Base-by-base conservation (phyloP, 1,284 basidiomycete species). In the Pascua guehoae region DNA sequence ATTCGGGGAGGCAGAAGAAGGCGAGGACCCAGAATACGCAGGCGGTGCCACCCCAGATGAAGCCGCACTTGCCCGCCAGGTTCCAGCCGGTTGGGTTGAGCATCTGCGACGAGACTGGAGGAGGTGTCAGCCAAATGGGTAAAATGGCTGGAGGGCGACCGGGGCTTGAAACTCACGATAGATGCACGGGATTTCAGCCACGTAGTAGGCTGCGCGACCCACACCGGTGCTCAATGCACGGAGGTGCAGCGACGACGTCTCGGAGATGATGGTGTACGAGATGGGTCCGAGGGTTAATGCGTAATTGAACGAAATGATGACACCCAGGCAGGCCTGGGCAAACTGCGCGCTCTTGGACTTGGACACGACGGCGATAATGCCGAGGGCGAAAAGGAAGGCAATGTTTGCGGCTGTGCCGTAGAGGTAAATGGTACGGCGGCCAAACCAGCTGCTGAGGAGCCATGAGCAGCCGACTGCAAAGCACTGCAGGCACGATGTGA, bases 141-240 rank as follows among this genome's bases (percentile, higher is more conserved):
- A 41, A 53, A 41, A 53, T 58, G 63, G 39, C 74, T 73, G 74
- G 76, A 78, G 7, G 7, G 24, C 4, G 7, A 32, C 7, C 3
- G 24, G 24, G 4, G 65, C 78, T 52, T 75, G 78, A 79, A 4
- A 32, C 24, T 32, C 4, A 32, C 24, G 24, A 51, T 68, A 66
- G 44, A 66, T 68, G 63, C 65, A 66, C 59, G 73, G 60, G 61
- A 78, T 79, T 62, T 79, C 80, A 63, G 78, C 75, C 47, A 72
- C 59, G 57, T 71, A 70, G 67, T 76, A 78, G 3, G 66, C 58
- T 51, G 66, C 69, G 49, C 82, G 76, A 37, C 79, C 77, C 18
- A 84, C 72, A 0, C 78, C 82, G 60, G 82, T 76, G 2, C 81
- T 80, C 72, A 83, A 83, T 62, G 79, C 76, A 44, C 77, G 71